Conservation (phyloP, 306 rosid genomes). For the Begonia fuchsioides region DNA sequence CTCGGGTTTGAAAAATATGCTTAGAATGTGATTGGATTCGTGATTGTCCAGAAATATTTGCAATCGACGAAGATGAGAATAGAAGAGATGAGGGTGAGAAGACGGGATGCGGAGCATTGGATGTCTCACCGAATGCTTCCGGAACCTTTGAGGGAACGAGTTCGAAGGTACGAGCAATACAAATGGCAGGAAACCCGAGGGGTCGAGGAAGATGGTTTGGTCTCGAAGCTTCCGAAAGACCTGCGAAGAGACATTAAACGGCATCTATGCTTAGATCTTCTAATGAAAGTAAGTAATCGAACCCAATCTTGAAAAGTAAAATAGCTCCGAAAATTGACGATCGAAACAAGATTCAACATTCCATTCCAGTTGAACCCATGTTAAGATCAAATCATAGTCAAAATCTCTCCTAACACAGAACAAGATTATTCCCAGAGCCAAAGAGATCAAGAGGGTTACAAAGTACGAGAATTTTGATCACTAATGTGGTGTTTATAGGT, state of each 20-base stretch:
- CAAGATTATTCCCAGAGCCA: too few relatives aligned
- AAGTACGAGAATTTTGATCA: too few relatives aligned
- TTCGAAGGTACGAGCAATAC: constrained; percentile 65
- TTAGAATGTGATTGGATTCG: neutral
- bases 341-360: too few relatives aligned
- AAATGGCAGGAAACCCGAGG: constrained; percentile 95
- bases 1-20: too few relatives aligned
- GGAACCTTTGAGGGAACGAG: constrained; percentile 37
- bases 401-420: too few relatives aligned
- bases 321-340: too few relatives aligned
- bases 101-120: constrained; percentile 80
- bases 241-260: constrained; percentile 74
- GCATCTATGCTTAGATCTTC: constrained; percentile 62
- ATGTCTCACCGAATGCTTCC: constrained; percentile 92
- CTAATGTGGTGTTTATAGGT: constrained; percentile 26
- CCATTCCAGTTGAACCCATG: too few relatives aligned
- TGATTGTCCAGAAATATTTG: constrained; percentile 45
- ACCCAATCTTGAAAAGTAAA: too few relatives aligned
- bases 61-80: constrained; percentile 72
- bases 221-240: constrained; percentile 74
- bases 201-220: constrained; percentile 55
- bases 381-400: too few relatives aligned
- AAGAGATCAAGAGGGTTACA: too few relatives aligned
- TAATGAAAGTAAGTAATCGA: constrained; percentile 35
- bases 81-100: constrained; percentile 75